These are phyloP conservation scores for Arabidopsis suecica DNA, from an alignment of 345 rosid genomes.

Conservation along the genomic window DNA sequence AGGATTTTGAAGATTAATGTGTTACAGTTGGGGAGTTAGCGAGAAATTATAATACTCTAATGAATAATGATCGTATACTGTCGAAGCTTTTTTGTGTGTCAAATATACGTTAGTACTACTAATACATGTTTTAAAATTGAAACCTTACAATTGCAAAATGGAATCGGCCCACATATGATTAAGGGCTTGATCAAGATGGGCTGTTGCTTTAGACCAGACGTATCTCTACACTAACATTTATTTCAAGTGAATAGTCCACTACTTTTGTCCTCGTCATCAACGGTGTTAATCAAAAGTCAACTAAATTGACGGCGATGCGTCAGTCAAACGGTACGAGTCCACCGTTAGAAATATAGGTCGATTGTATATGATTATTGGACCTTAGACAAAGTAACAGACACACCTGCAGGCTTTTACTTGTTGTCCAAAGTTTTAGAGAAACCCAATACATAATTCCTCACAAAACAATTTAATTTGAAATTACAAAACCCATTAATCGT, in stretches of 20 bases:
- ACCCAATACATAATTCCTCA: conserved; percentile 39
- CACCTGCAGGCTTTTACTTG: conserved; percentile 42
- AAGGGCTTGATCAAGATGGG: conserved; percentile 25
- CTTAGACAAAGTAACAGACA: conserved; percentile 42
- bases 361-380: conserved; percentile 29
- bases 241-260: not conserved
- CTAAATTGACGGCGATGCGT: not conserved
- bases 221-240: not conserved
- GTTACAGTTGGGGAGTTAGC: not conserved
- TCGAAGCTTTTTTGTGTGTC: not conserved
- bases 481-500: conserved; percentile 34
- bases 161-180: not conserved
- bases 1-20: not conserved
- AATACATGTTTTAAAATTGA: not conserved
- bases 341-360: not conserved
- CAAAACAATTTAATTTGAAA: conserved; percentile 18
- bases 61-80: not conserved
- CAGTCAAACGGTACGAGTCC: conserved; percentile 9
- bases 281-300: conserved; percentile 7
- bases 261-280: not conserved
- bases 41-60: not conserved
- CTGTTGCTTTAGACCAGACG: not conserved
- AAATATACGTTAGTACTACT: too few species aligned
- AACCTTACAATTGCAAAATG: not conserved
- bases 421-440: conserved; percentile 38